Conservation (phyloP, 345 rosid species). For the Sonneratia caseolaris region DNA sequence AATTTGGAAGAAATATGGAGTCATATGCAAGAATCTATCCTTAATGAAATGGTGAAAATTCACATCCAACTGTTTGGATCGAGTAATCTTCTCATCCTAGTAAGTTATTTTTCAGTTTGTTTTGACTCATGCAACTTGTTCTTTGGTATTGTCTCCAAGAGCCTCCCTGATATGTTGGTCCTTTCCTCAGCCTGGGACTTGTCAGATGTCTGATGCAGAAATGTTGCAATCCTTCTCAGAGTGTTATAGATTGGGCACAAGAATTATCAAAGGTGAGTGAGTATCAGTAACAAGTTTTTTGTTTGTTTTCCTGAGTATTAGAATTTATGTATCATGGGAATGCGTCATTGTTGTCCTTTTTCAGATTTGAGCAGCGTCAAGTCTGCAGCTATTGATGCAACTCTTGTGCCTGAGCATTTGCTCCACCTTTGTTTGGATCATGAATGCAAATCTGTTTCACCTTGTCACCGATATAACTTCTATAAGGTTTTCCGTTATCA, state of each 20-base stretch:
- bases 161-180: neutral
- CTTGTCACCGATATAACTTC: conserved; percentile 51
- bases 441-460: conserved; percentile 28
- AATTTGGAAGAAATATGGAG: conserved; percentile 63
- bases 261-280: conserved; percentile 59
- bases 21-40: conserved; percentile 41
- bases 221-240: conserved; percentile 51
- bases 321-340: neutral
- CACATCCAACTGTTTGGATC: conserved; percentile 83
- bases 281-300: neutral
- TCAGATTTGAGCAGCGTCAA: conserved; percentile 56
- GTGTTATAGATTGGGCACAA: conserved; percentile 64
- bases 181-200: conserved; percentile 45
- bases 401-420: conserved; percentile 74
- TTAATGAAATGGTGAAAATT: conserved; percentile 39
- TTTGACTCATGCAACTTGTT: neutral
- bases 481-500: conserved; percentile 58
- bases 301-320: neutral
- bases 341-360: conserved; percentile 2
- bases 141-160: neutral
- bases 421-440: conserved; percentile 66
- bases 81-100: conserved; percentile 43
- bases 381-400: conserved; percentile 58
- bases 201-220: conserved; percentile 38
- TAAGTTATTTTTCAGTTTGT: conserved; percentile 25